phyloP scores from a whole-genome alignment of 2,329 filamentous ascomycete species.

The Cryoendolithus antarcticus region DNA sequence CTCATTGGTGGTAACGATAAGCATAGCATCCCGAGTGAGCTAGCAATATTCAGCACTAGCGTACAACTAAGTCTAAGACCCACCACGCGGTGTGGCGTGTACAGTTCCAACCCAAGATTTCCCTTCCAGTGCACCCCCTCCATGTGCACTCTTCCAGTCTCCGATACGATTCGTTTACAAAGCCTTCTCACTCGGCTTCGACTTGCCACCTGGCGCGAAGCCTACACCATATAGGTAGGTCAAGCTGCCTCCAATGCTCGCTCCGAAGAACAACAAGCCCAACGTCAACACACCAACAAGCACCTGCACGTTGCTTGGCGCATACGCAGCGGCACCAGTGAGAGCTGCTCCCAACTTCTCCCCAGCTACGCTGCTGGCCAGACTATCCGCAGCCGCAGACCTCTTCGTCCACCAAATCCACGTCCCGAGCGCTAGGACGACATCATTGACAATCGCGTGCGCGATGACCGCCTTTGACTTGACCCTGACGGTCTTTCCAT shows the following conservation, averaged over 20 bases:
- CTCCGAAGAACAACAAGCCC: conserved; percentile 25
- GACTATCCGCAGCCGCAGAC: conserved; percentile 14
- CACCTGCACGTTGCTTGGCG: conserved; percentile 26
- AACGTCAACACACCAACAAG: conserved; percentile 25
- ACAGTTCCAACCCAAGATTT: too few species aligned
- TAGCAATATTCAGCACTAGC: too few species aligned
- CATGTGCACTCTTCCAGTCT: too few species aligned
- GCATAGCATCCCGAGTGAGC: too few species aligned
- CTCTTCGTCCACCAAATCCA: conserved; percentile 32
- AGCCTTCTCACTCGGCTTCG: conserved; percentile 15
- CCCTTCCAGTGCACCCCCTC: too few species aligned
- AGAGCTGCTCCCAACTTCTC: conserved; percentile 14
- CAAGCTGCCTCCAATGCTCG: conserved; percentile 31
- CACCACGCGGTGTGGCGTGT: too few species aligned
- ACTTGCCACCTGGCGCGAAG: conserved; percentile 20
- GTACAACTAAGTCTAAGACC: too few species aligned
- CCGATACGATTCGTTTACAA: conserved; percentile 4
- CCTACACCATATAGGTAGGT: conserved; percentile 37
- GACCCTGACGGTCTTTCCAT: conserved; percentile 24
- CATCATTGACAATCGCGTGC: conserved; percentile 32
- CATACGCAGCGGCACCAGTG: conserved; percentile 20
- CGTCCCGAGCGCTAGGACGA: conserved; percentile 26
- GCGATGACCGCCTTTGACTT: conserved; percentile 30
- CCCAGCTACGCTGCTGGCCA: conserved; percentile 9
- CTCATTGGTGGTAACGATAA: too few species aligned